Percentiles rank a stretch among this genome's conserved stretches.
Conservation (phyloP, 2,329 filamentous ascomycete species). For the Ophiostoma quercus region DNA sequence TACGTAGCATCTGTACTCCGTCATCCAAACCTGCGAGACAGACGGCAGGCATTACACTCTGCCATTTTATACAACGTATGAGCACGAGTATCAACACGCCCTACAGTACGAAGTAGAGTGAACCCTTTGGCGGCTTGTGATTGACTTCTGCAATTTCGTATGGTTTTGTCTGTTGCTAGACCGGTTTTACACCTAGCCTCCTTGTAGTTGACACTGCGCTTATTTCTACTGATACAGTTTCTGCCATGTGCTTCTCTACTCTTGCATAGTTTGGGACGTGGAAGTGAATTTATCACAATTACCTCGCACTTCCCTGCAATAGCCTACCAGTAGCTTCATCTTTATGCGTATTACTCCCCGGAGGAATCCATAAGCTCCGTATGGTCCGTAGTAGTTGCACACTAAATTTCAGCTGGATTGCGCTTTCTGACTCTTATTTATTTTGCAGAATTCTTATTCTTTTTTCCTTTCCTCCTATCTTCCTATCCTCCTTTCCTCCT, state of each 20-base stretch:
- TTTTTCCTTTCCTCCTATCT: constrained; percentile 3
- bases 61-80: too few species aligned
- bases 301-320: background rate
- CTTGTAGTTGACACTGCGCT: background rate
- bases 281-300: background rate
- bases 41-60: too few species aligned
- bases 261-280: background rate
- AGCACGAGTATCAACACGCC: too few species aligned
- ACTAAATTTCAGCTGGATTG: background rate
- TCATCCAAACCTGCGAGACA: background rate
- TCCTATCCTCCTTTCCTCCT: constrained; percentile 6
- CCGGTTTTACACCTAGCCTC: background rate
- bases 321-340: background rate
- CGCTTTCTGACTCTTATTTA: background rate
- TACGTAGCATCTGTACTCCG: background rate
- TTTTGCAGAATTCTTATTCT: background rate
- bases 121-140: background rate
- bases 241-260: background rate
- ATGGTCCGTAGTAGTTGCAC: background rate
- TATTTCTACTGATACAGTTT: background rate
- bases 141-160: background rate
- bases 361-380: background rate
- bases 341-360: background rate
- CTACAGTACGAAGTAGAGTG: background rate
- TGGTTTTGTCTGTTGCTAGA: background rate